Evolutionary conservation across 2,329 filamentous ascomycete species (phyloP), one percentile per base, ranked within the genome.

Genomic region (Xylaria sp.): DNA sequence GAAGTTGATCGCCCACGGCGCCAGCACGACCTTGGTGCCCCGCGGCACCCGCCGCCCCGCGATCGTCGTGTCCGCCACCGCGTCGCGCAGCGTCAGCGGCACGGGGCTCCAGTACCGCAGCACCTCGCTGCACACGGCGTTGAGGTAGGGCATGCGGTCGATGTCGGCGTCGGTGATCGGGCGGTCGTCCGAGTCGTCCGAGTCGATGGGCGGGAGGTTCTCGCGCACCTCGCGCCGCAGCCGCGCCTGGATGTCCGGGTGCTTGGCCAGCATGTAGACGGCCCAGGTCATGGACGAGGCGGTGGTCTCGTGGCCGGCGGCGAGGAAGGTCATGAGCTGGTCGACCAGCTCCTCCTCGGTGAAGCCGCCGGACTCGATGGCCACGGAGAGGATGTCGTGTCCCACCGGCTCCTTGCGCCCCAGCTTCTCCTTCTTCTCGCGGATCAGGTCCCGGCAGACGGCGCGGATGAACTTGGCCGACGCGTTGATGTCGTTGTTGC

Each of bases 1-100:
- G 21, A 82, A 83, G 76, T 97, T 95, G 66, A 87, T 82, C 7
- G 88, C 88, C 77, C 79, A 82, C 2, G 82, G 79, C 2, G 78
- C 72, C 17, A 96, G 72, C 55, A 90, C 78, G 42, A 96, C 68
- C 8, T 81, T 77, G 0, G 85, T 88, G 13, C 80, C 84, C 57
- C 85, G 84, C 2, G 87, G 87, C 4, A 91, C 74, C 37, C 72
- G 76, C 0, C 86, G 77, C 2, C 80, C 80, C 22, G 79, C 71
- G 38, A 90, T 80, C 0, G 76, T 78, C 0, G 84, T 84, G 60
- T 87, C 76, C 2, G 75, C 67, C 0, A 72, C 76, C 0, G 87
- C 77, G 52, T 83, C 74, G 55, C 88, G 85, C 44, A 87, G 67
- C 0, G 86, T 90, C 8, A 83, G 62, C 0, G 83, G 79, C 11